Evolutionary conservation across 2,329 filamentous ascomycete species (phyloP), one percentile per base, ranked within the genome.

Genomic region (Thelonectria discophora): DNA sequence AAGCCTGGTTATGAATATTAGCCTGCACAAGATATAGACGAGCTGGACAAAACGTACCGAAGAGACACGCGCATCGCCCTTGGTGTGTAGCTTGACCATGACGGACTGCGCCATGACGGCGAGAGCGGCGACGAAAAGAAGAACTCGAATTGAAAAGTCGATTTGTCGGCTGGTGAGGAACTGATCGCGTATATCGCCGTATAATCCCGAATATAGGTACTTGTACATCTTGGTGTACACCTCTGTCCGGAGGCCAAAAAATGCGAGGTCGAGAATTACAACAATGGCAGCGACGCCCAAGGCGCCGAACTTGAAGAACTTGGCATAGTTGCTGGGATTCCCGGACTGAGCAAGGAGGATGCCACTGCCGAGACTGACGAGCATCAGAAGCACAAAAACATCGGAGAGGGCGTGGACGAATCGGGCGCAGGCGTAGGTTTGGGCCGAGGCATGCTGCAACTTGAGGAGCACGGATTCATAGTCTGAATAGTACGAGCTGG

Each of bases 321-420:
- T 72, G 5, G 63, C 70, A 8, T 50, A 18, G 1, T 45, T 21
- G 1, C 21, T 51, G 6, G 55, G 15, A 0, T 48, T 50, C 3
- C 64, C 65, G 2, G 57, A 55, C 3, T 69, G 58, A 0, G 63
- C 65, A 11, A 69, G 56, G 43, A 62, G 49, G 39, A 70, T 68
- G 9, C 68, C 72, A 1, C 49, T 63, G 18, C 62, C 61, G 1
- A 75, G 54, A 48, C 62, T 58, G 2, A 72, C 55, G 7, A 75
- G 63, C n/a, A 68, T 60, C 9, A 75, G 40, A 42, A 73, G 66
- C 15, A 68, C 20, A 21, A 72, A 47, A 8, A 71, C 59, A 0
- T 73, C 64, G 21, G 55, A 48, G 3, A 67, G 20, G 53, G 7
- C 43, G 48, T 67, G 59, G 20, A 53, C 52, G 2, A 64, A 15